Evolutionary conservation across 192 early-diverging fungal species (phyloP).

Genomic region (Rhizophlyctis rosea): DNA sequence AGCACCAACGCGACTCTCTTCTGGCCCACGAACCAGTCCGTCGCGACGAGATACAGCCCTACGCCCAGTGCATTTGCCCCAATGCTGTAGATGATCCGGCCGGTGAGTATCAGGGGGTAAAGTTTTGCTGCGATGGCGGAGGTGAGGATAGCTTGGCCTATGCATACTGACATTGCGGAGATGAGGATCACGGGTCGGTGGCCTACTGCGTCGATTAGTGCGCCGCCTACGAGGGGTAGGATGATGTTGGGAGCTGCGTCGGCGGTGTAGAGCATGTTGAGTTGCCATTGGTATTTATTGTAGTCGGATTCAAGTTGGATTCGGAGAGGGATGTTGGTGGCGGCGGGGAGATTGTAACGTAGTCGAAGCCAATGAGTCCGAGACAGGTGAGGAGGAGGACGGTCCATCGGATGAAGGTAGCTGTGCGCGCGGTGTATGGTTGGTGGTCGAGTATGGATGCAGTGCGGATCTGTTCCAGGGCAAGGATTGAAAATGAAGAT

Average conservation of each 20-base stretch:
- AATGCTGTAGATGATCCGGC: slow-evolving; percentile 60
- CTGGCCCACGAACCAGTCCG: slow-evolving; percentile 53
- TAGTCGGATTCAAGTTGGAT: slow-evolving; percentile 35
- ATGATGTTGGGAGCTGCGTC: slow-evolving; percentile 68
- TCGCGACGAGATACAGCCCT: slow-evolving; percentile 12
- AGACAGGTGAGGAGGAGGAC: too few relatives aligned
- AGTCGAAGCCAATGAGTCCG: too few relatives aligned
- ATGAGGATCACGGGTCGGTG: slow-evolving; percentile 45
- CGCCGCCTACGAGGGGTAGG: slow-evolving; percentile 59
- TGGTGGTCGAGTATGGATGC: too few relatives aligned
- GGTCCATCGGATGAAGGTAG: too few relatives aligned
- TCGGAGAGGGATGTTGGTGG: slow-evolving; percentile 54
- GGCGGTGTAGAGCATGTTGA: slow-evolving; percentile 57
- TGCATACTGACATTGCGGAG: slow-evolving; percentile 45
- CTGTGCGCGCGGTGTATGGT: too few relatives aligned
- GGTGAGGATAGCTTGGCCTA: slow-evolving; percentile 63
- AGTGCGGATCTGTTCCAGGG: too few relatives aligned
- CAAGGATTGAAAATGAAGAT: too few relatives aligned
- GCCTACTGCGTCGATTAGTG: slow-evolving; percentile 54
- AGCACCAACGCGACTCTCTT: slow-evolving; percentile 63
- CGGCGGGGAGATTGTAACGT: slow-evolving; percentile 55
- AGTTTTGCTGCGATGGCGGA: slow-evolving; percentile 44
- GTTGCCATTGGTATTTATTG: slow-evolving; percentile 45
- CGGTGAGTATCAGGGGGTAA: slow-evolving; percentile 48
- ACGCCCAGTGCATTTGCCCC: slow-evolving; percentile 64